Evolutionary conservation across 2,329 filamentous ascomycete species (phyloP).

Genomic region (Aspergillus sp.): DNA sequence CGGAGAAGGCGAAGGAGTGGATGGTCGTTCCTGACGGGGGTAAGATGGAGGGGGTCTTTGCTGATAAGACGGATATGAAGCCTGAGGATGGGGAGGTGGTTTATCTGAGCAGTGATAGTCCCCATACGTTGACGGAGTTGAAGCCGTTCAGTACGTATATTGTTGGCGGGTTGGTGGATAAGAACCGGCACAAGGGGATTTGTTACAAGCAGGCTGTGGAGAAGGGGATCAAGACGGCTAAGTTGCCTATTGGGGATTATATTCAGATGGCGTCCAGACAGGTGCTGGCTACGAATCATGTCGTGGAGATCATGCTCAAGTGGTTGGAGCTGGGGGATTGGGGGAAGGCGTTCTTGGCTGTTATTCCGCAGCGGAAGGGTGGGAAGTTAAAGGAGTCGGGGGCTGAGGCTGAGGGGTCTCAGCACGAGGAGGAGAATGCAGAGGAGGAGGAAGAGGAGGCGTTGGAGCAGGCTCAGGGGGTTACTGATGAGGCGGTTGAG

Average conservation of each 20-base stretch:
- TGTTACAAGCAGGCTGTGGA: constrained; percentile 81
- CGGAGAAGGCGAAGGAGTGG: constrained; percentile 63
- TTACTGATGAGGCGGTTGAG: background rate
- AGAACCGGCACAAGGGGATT: constrained; percentile 92
- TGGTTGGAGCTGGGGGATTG: constrained; percentile 92
- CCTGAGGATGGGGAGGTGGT: constrained; percentile 64
- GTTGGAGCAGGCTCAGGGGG: background rate
- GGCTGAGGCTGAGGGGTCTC: constrained; percentile 14
- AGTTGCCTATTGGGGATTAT: constrained; percentile 91
- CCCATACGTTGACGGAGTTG: constrained; percentile 76
- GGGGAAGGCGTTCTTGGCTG: constrained; percentile 82
- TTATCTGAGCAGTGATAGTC: constrained; percentile 91
- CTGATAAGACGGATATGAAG: constrained; percentile 39
- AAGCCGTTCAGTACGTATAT: constrained; percentile 90
- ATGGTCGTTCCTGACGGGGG: constrained; percentile 65
- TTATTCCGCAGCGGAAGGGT: constrained; percentile 89
- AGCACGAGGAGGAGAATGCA: constrained; percentile 22
- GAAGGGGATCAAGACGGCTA: constrained; percentile 79
- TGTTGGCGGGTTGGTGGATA: constrained; percentile 91
- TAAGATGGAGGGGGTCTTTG: constrained; percentile 61
- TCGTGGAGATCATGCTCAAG: constrained; percentile 91
- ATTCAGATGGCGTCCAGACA: constrained; percentile 85
- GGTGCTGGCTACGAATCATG: constrained; percentile 91
- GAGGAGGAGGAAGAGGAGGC: background rate
- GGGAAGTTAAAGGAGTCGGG: constrained; percentile 60